Base-by-base conservation (phyloP, 768 basidiomycete genomes). In the Butyriboletus loyo region DNA sequence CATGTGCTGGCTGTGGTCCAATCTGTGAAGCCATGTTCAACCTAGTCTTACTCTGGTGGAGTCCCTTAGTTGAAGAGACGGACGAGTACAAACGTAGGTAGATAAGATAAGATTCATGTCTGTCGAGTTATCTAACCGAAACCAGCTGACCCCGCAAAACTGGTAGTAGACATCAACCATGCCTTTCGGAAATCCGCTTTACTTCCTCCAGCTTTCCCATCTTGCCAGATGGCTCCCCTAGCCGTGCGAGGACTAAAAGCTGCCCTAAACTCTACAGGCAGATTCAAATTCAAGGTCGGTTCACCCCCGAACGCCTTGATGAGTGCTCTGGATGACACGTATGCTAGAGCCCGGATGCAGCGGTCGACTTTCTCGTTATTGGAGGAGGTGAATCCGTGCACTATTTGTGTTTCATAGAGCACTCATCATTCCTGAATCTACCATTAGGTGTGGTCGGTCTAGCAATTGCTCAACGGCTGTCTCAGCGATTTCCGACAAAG, bases 291-390 rank as follows among this genome's bases (percentile, higher is more conserved):
- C 71, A 87, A 84, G 80, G 87, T 81, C 44, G 51, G 57, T 37
- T 36, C n/a, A 21, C 9, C 9, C 19, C 21, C 17, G 44, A 28
- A 28, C 22, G 10, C 22, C n/a, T 25, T 6, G 36, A 38, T 31
- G 27, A 31, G 22, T 35, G 50, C 39, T 36, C 21, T 44, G 30
- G 22, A 32, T 53, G 14, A 55, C 44, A 25, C 11, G 15, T 31
- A 21, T 38, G 28, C 37, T 41, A 89, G 82, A 68, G 72, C 15
- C 91, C 94, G 5, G 85, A 90, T 57, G 77, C 73, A 31, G 76
- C 73, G 2, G 84, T 95, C 28, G 96, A 98, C 66, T 86, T 89
- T 67, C 73, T 97, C 22, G 80, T 98, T 15, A 76, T 98, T 22
- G 96, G 96, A 11, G 96, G 87, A 73, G 96, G 93, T 82, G 57